Conservation (phyloP, 495 filamentous ascomycete species). For the Bacidia gigantensis region DNA sequence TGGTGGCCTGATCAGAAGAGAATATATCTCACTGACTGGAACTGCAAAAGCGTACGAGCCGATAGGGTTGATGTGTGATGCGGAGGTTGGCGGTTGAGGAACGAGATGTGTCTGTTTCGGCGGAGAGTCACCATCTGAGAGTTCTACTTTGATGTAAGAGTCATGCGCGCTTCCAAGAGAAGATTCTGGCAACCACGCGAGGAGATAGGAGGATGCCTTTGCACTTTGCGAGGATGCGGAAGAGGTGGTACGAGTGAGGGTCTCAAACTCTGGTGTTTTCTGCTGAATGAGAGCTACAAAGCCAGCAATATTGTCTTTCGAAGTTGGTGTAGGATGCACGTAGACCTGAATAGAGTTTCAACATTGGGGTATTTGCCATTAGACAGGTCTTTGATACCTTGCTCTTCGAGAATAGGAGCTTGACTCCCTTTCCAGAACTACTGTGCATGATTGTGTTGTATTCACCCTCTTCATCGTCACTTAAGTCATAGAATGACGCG, state of each 20-base stretch:
- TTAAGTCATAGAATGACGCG: conserved; percentile 90
- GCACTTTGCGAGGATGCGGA: conserved; percentile 38
- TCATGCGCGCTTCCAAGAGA: conserved; percentile 73
- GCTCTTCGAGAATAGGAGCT: conserved; percentile 93
- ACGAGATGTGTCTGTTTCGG: conserved; percentile 84
- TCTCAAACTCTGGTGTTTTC: conserved; percentile 40
- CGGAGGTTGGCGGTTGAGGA: conserved; percentile 69
- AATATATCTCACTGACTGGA: conserved; percentile 80
- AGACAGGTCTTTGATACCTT: conserved; percentile 43
- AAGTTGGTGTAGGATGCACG: conserved; percentile 85
- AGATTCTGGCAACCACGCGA: conserved; percentile 90
- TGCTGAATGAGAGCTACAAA: conserved; percentile 92
- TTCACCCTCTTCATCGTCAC: conserved; percentile 88
- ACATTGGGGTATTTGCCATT: conserved; percentile 8
- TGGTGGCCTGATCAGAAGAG: conserved; percentile 76
- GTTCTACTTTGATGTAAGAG: conserved; percentile 90
- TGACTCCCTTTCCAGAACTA: conserved; percentile 68
- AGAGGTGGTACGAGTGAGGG: conserved; percentile 16
- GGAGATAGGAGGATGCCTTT: conserved; percentile 49
- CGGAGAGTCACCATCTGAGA: conserved; percentile 62
- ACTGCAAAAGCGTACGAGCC: conserved; percentile 88
- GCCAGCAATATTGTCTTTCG: conserved; percentile 93
- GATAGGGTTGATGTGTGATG: conserved; percentile 51
- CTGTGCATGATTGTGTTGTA: conserved; percentile 92
- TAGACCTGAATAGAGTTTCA: conserved; percentile 53